Evolutionary conservation across 1,139 yeast species (phyloP).

Genomic region (Lodderomyces pseudojiufengensis): DNA sequence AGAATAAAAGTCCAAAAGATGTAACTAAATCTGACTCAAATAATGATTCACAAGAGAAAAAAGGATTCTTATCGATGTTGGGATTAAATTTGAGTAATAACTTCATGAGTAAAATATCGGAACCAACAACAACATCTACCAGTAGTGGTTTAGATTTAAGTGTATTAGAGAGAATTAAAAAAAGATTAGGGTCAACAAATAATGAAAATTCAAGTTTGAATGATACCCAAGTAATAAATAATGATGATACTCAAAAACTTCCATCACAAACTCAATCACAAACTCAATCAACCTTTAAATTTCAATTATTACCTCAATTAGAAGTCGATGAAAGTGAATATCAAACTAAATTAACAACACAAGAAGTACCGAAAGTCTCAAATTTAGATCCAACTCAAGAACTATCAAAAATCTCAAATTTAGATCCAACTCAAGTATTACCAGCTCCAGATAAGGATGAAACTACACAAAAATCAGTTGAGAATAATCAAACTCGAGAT

Average conservation of each 20-base stretch:
- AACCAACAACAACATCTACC: neutral
- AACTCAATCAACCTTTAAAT: neutral
- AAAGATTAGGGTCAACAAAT: conserved; percentile 15
- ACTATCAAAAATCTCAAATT: no score
- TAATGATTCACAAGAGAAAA: no score
- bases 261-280: no score
- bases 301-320: conserved; percentile 27
- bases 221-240: conserved; percentile 6
- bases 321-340: conserved; percentile 26
- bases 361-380: neutral
- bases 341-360: conserved; percentile 5
- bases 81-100: conserved; percentile 1
- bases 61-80: conserved; percentile 1
- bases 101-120: neutral
- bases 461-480: no score
- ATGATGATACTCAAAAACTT: conserved; percentile 4
- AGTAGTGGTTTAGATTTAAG: conserved; percentile 8
- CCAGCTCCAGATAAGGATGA: no score
- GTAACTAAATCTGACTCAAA: conserved; percentile 1
- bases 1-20: conserved; percentile 2
- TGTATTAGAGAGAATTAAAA: conserved; percentile 18
- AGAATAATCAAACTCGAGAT: no score
- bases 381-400: neutral
- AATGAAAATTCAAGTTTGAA: neutral
- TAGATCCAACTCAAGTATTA: no score